Base-by-base conservation (phyloP, 495 filamentous ascomycete genomes). In the Paragyromitra xinjiangensis region DNA sequence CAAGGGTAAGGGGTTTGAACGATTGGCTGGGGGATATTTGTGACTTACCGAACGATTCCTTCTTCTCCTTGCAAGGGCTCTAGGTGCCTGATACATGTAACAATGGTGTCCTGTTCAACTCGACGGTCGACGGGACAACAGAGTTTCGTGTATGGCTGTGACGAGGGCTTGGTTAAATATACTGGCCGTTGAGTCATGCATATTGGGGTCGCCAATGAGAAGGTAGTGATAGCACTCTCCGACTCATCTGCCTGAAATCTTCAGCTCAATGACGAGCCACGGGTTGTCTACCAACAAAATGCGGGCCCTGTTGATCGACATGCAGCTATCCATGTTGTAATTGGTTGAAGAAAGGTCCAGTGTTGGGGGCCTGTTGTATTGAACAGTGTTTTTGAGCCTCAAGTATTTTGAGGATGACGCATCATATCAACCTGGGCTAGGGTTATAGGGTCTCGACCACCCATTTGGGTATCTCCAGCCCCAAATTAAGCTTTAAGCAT, bases 161-260 rank as follows among this genome's bases (percentile, higher is more conserved):
- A 39, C 14, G 55, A 37, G 55, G 12, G 26, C 8, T 42, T 3
- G 8, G 24, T 59, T 69, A 69, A 59, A 16, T 69, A 69, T 40
- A 8, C 34, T 44, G 19, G 3, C n/a, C 9, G 24, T 58, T 69
- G 66, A 69, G 37, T 69, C 66, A 69, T 29, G 19, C 66, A 26
- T 44, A n/a, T 66, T 37, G 16, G 24, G 1, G 1, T 11, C n/a
- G 6, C 50, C 66, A 56, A 69, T 44, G 19, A 42, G 66, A 53
- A 45, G 19, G 37, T 6, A 44, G 34, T 59, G 51, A 69, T 69
- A 69, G 26, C 66, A 24, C 26, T 29, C 6, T 24, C 24, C 26
- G 29, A 61, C 14, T 53, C 48, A 8, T 45, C 14, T 69, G 19
- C 50, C 39, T 44, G 9, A 29, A 69, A 51, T 14, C 26, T 26